A percentile compares a stretch with the other conserved stretches of the same genome.
Evolutionary conservation across 108 stramenopile genomes (phyloP).

Genomic region (Nitzschia sp.): DNA sequence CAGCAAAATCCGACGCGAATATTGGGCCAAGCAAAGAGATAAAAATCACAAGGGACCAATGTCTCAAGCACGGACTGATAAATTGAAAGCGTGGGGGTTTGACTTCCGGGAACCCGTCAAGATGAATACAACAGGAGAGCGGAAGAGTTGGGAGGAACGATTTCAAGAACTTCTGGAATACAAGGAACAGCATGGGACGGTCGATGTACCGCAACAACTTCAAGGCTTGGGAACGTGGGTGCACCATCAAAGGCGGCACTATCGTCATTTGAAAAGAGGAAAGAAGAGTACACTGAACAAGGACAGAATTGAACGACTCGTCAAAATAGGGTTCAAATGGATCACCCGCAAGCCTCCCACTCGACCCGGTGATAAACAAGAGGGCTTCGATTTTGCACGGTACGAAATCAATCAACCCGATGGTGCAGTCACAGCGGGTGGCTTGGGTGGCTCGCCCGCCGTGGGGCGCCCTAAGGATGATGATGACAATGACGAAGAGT

Average conservation of each 20-base stretch:
- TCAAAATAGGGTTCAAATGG: constrained; percentile 15
- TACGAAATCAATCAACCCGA: too few relatives aligned
- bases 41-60: neutral
- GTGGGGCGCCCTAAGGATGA: too few relatives aligned
- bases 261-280: constrained; percentile 1
- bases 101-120: neutral
- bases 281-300: constrained; percentile 11
- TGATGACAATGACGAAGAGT: too few relatives aligned
- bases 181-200: neutral
- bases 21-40: neutral
- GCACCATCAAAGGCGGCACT: constrained; percentile 7
- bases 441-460: too few relatives aligned
- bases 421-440: too few relatives aligned
- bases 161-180: constrained; percentile 7
- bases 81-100: neutral
- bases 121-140: neutral
- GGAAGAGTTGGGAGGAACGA: constrained; percentile 1
- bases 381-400: neutral
- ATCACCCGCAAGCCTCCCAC: neutral
- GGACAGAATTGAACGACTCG: constrained; percentile 7
- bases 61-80: neutral
- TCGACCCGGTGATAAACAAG: neutral
- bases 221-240: constrained; percentile 6
- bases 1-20: neutral
- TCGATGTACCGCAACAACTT: constrained; percentile 1